These are phyloP conservation scores for Articulospora tetracladia DNA, from an alignment of 495 filamentous ascomycete species.

Conservation along the genomic window DNA sequence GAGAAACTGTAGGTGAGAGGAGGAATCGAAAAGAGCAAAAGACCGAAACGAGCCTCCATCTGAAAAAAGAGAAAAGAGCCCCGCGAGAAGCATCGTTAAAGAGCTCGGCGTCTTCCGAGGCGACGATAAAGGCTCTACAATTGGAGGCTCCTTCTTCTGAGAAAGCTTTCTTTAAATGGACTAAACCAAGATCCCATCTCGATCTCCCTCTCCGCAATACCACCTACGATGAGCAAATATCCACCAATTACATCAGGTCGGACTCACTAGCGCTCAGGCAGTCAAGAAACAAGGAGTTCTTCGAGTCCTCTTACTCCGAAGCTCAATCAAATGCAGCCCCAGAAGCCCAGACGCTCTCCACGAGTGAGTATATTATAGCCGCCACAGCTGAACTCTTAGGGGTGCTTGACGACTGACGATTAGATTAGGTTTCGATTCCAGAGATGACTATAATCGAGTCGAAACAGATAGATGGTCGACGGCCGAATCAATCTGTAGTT, in stretches of 20 bases:
- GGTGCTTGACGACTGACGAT: not conserved
- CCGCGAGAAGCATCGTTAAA: slow-evolving; percentile 9
- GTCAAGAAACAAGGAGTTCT: not conserved
- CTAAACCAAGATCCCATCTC: not conserved
- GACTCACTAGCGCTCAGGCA: not conserved
- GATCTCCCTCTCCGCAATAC: not conserved
- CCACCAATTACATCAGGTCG: not conserved
- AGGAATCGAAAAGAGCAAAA: slow-evolving; percentile 14
- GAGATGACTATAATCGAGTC: slow-evolving; percentile 35
- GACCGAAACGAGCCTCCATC: not conserved
- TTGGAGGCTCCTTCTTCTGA: not conserved
- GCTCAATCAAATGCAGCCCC: not conserved
- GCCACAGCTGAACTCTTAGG: not conserved
- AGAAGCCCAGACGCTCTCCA: not conserved
- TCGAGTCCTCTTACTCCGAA: not conserved
- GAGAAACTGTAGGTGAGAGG: slow-evolving; percentile 39
- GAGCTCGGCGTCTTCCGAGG: slow-evolving; percentile 6
- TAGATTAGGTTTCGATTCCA: not conserved
- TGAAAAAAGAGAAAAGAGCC: not conserved
- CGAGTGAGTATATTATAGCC: not conserved
- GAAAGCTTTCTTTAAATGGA: not conserved
- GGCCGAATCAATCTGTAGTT: slow-evolving; percentile 22
- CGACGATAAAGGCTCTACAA: not conserved
- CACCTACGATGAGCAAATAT: not conserved
- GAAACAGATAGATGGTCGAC: slow-evolving; percentile 32